Evolutionary conservation across 495 filamentous ascomycete species (phyloP), one percentile per base, ranked within the genome.

Genomic region (Parathielavia hyrcaniae): DNA sequence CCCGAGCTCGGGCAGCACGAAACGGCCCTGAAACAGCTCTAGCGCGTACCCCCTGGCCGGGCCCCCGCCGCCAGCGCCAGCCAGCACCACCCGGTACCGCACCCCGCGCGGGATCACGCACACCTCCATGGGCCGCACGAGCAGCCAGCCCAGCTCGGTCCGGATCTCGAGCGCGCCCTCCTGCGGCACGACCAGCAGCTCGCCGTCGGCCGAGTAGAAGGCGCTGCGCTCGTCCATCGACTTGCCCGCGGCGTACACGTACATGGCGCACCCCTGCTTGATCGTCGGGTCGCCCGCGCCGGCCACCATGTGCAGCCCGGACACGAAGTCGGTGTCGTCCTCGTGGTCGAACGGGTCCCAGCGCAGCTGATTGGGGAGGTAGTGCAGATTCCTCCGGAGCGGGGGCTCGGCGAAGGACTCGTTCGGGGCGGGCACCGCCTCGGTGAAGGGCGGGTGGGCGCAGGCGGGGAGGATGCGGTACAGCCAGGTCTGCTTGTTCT

Each of bases 401-500:
- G 50, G 30, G 13, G 41, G 26, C 26, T 30, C 26, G 2, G 26
- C 50, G 40, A 60, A 58, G 2, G 56, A 58, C 11, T 57, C 64
- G 44, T 66, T 68, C 5, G 59, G 59, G 19, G 47, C 49, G 12
- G 67, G 58, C 16, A 80, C 70, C n/a, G n/a, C n/a, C 0, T 80
- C 73, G 23, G 77, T 70, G 13, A 95, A 96, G 50, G 87, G 81
- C 56, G 83, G 81, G 64, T 97, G 91, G 7, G 90, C 81, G 41
- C 89, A 90, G 0, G 88, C 81, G 38, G 91, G 91, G 30, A 96
- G 76, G 59, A 95, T 89, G 12, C 91, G 83, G 69, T 97, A 96
- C n/a, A 96, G 83, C 91, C 91, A 97, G 39, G 91, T 81, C 66
- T 96, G 91, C 68, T 86, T 83, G 74, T 95, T 97, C 68, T 93